Conservation (phyloP, 2,329 filamentous ascomycete genomes). For the Apiospora sp. region DNA sequence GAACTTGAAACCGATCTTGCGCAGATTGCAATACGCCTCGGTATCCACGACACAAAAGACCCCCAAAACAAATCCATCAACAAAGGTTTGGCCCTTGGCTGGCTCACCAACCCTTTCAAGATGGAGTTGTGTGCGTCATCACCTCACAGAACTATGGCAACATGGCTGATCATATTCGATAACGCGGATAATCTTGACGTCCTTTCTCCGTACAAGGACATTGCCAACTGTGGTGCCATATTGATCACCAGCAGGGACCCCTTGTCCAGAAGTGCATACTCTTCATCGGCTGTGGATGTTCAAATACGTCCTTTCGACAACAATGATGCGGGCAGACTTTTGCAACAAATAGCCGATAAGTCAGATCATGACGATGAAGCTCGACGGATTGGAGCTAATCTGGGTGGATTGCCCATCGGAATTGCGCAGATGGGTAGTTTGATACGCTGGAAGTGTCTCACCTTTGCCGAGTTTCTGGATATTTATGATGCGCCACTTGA, state of each 20-base stretch:
- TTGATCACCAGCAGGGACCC: not conserved
- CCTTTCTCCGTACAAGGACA: not conserved
- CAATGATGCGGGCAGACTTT: not conserved
- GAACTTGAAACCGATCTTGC: not conserved
- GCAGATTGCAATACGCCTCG: not conserved
- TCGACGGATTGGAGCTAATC: not conserved
- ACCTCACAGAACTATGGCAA: not conserved
- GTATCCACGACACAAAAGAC: not conserved
- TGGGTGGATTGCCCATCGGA: not conserved
- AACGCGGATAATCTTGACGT: not conserved
- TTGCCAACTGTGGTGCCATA: not conserved
- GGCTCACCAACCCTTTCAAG: not conserved
- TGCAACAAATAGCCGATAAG: not conserved
- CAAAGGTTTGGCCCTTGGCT: not conserved
- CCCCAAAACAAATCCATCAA: not conserved
- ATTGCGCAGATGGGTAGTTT: not conserved
- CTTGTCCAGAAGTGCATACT: not conserved
- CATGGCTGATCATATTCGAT: not conserved
- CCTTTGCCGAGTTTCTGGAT: not conserved
- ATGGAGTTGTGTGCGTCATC: not conserved
- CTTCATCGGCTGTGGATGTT: not conserved
- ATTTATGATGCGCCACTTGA: not conserved
- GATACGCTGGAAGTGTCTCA: not conserved
- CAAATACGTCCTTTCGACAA: not conserved
- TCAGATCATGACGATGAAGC: not conserved